Conservation (phyloP, 176 grass and related monocot genomes). For the Miscanthus lutarioriparius region DNA sequence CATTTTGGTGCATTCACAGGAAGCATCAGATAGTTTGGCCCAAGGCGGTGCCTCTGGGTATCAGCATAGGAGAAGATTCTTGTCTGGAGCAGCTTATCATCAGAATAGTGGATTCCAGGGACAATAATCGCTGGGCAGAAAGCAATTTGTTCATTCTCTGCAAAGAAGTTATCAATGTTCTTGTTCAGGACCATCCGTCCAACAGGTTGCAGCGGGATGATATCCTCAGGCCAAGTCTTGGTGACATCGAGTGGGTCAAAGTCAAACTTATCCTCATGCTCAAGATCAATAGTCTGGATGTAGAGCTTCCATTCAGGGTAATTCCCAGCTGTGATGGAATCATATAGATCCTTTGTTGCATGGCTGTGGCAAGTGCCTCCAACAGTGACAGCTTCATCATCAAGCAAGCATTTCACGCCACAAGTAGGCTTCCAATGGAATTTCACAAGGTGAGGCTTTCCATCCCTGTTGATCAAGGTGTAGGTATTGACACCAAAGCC, state of each 20-base stretch:
- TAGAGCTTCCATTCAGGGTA: conserved; percentile 87
- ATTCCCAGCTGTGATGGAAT: conserved; percentile 76
- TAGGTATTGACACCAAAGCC: conserved; percentile 92
- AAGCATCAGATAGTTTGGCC: conserved; percentile 87
- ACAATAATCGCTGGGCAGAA: conserved; percentile 89
- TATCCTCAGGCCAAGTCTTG: conserved; percentile 85
- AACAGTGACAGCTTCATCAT: conserved; percentile 77
- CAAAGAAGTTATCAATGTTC: conserved; percentile 88
- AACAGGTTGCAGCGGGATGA: conserved; percentile 79
- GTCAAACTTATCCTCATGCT: conserved; percentile 77
- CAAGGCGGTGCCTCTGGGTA: conserved; percentile 88
- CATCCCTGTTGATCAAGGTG: conserved; percentile 69
- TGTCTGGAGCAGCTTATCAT: conserved; percentile 90
- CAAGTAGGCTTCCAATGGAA: conserved; percentile 92
- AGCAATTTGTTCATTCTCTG: conserved; percentile 80
- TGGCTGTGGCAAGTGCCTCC: conserved; percentile 82
- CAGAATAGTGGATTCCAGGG: conserved; percentile 87
- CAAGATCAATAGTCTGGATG: conserved; percentile 70
- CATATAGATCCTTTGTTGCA: conserved; percentile 81
- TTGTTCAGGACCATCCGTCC: conserved; percentile 90
- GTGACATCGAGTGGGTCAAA: conserved; percentile 90
- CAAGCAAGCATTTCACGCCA: conserved; percentile 80
- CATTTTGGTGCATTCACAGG: conserved; percentile 86
- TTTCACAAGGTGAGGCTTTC: conserved; percentile 76
- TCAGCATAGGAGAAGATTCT: conserved; percentile 89